Evolutionary conservation across 1,284 basidiomycete genomes (phyloP), one percentile per base, ranked within the genome.

Genomic region (Cryptococcus sp.): DNA sequence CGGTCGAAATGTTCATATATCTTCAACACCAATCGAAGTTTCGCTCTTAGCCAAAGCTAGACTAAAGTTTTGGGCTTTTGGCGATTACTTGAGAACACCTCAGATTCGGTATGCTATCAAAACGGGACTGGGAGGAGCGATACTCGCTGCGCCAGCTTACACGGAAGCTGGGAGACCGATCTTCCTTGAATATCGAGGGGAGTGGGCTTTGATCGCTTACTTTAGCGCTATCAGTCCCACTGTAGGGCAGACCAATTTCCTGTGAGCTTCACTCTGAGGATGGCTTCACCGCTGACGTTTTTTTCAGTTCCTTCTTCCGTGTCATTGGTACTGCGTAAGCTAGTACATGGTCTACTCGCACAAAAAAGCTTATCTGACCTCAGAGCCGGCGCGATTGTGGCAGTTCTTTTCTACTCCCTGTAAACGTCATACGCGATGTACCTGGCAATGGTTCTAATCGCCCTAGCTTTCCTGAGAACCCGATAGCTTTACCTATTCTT

Each of bases 181-280:
- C 4, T 98, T 96, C 69, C 79, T 89, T 36, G 83, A 71, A 53
- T 93, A 87, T 67, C 83, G 86, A 66, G 92, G 92, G 42, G 91
- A 97, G 73, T 98, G 94, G 94, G 92, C 92, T 1, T 77, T 98
- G 65, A 90, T 98, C 52, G 92, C 90, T 45, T 92, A 87, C 73
- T 90, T 95, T 65, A 85, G 89, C 13, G 89, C 93, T 5, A 88
- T 94, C 71, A 90, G 87, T 37, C 90, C 89, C 0, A 92, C 89
- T 1, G 86, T 95, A 1, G 62, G 69, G 4, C 72, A 92, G 85
- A 94, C 90, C 2, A 93, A 94, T 68, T 86, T 84, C 66, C 72
- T 93, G 71, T 74, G 15, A 84, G 87, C 53, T 62, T 23, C 23
- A 23, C 23, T 15, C 43, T 52, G 43, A 52, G 34, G 5, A 42